Evolutionary conservation across 306 rosid species (phyloP).

Genomic region (Urtica urens): DNA sequence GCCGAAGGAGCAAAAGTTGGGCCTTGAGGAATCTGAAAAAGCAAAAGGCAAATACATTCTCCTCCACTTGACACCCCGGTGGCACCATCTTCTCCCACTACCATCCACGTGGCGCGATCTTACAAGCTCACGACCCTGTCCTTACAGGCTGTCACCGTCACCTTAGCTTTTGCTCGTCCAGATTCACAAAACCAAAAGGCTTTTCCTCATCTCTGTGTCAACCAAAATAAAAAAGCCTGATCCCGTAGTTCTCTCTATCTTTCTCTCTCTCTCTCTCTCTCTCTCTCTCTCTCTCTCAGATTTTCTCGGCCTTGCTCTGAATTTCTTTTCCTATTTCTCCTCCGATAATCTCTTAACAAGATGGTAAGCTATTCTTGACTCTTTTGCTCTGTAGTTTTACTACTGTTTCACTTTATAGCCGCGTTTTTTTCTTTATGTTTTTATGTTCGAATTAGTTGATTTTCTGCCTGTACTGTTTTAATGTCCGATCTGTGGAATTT

Average conservation of each 20-base stretch:
- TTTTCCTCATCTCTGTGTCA: not conserved
- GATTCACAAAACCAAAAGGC: not conserved
- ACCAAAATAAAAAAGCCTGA: not conserved
- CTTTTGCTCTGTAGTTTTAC: not conserved
- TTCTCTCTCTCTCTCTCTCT: not conserved
- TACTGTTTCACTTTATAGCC: not conserved
- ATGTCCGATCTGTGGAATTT: constrained; percentile 10
- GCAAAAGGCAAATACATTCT: constrained; percentile 8
- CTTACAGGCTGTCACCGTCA: constrained; percentile 10
- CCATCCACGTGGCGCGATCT: not conserved
- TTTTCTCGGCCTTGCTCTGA: constrained; percentile 18
- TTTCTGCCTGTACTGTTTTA: not conserved
- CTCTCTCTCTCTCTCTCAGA: constrained; percentile 21
- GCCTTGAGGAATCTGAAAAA: no score
- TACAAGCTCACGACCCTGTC: not conserved
- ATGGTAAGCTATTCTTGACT: constrained; percentile 27
- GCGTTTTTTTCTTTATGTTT: no score
- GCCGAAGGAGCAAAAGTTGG: no score
- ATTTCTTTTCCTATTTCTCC: constrained; percentile 7
- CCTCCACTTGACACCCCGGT: constrained; percentile 4
- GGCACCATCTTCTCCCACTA: constrained; percentile 1
- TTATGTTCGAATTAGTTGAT: not conserved
- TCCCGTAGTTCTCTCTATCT: not conserved
- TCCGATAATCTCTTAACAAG: constrained; percentile 17
- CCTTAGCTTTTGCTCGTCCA: constrained; percentile 11